Evolutionary conservation across 1,284 basidiomycete species (phyloP).

Genomic region (Butyriboletus appendiculatus): DNA sequence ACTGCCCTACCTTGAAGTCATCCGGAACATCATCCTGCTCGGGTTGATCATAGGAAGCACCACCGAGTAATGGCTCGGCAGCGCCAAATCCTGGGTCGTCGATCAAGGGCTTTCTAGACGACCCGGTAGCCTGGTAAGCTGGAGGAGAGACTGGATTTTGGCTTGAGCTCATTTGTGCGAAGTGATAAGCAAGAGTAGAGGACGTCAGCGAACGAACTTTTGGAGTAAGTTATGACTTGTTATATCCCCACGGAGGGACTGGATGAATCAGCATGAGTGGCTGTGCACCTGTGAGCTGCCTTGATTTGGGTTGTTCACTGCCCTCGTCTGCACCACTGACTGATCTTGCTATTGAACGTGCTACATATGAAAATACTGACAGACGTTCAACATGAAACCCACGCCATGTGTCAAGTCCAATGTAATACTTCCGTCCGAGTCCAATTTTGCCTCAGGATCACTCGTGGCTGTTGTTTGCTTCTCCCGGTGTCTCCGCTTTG

Average conservation of each 20-base stretch:
- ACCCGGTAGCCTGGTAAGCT: slow-evolving; percentile 43
- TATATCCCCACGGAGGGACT: slow-evolving; percentile 7
- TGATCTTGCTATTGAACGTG: slow-evolving; percentile 1
- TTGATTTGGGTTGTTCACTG: slow-evolving; percentile 10
- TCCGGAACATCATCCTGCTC: slow-evolving; percentile 70
- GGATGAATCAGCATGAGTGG: slow-evolving; percentile 33
- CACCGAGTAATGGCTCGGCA: slow-evolving; percentile 51
- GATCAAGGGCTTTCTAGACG: slow-evolving; percentile 36
- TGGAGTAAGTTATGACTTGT: neutral
- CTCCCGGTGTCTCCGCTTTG: slow-evolving; percentile 3
- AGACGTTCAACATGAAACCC: neutral
- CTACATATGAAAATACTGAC: neutral
- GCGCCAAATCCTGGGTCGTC: slow-evolving; percentile 35
- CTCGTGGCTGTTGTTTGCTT: slow-evolving; percentile 4
- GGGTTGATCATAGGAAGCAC: slow-evolving; percentile 68
- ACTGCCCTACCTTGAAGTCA: slow-evolving; percentile 71
- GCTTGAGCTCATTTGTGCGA: slow-evolving; percentile 32
- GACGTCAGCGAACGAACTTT: neutral
- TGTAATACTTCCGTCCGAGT: neutral
- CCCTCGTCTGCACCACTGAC: neutral
- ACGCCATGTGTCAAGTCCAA: neutral
- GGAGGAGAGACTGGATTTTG: slow-evolving; percentile 56
- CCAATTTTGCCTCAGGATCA: slow-evolving; percentile 6
- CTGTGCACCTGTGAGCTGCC: slow-evolving; percentile 13
- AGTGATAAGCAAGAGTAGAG: slow-evolving; percentile 22